Percentiles rank a stretch among this genome's conserved stretches.
Evolutionary conservation across 2,329 filamentous ascomycete species (phyloP).

Genomic region (Calonectria hongkongensis): DNA sequence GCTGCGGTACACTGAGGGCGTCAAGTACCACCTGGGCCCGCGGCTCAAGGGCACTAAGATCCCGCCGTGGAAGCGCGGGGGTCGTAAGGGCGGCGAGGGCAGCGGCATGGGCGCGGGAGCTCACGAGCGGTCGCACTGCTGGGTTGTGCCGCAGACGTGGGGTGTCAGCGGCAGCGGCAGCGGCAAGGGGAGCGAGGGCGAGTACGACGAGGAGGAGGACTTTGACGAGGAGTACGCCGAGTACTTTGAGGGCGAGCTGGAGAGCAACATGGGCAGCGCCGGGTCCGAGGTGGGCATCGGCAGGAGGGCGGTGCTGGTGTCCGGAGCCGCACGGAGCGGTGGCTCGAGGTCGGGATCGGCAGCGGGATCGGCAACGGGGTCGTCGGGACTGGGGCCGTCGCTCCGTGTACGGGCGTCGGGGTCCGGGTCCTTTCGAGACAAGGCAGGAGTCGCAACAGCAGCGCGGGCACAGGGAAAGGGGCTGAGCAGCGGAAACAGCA

Average conservation of each 20-base stretch:
- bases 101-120: conserved; percentile 59
- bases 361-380: conserved; percentile 1
- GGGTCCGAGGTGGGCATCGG: conserved; percentile 26
- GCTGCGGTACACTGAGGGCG: conserved; percentile 70
- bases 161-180: conserved; percentile 57
- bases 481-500: neutral
- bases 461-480: conserved; percentile 4
- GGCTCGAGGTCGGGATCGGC: conserved; percentile 29
- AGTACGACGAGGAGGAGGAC: conserved; percentile 38
- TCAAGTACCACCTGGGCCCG: conserved; percentile 75
- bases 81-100: conserved; percentile 30
- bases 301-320: conserved; percentile 17
- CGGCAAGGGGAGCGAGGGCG: conserved; percentile 35
- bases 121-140: conserved; percentile 73
- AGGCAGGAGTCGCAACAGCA: neutral
- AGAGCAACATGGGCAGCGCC: conserved; percentile 12
- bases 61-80: conserved; percentile 71
- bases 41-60: conserved; percentile 64
- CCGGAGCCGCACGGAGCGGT: conserved; percentile 31
- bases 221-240: conserved; percentile 36
- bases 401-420: conserved; percentile 6
- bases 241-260: conserved; percentile 31
- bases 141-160: conserved; percentile 63
- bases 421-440: conserved; percentile 15
- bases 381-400: too few relatives aligned